A percentile compares a stretch with the other conserved stretches of the same genome.
Evolutionary conservation across 140 eudicot species (phyloP).

Genomic region (Stevia rebaudiana): DNA sequence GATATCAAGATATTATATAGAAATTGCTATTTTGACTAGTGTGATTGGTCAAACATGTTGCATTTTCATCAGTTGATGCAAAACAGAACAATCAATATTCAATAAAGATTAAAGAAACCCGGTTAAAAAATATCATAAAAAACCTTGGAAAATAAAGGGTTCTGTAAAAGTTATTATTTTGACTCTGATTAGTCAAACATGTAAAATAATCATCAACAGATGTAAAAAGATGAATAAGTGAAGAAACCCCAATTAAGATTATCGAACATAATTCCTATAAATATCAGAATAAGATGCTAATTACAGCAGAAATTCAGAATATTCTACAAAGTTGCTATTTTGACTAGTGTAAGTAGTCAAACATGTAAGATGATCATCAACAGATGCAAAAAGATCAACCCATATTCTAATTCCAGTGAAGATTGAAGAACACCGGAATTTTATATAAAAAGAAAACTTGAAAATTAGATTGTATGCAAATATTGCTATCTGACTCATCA

Average conservation of each 20-base stretch:
- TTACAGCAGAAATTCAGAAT: conserved; percentile 12
- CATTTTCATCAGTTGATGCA: conserved; percentile 18
- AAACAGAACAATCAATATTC: conserved; percentile 9
- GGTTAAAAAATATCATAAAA: neutral
- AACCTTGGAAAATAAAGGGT: neutral
- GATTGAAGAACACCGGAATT: conserved; percentile 9
- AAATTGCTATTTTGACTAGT: conserved; percentile 16
- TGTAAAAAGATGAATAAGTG: neutral
- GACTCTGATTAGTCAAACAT: conserved; percentile 18
- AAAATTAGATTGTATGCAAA: neutral
- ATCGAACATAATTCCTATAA: conserved; percentile 9
- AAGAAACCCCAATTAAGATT: neutral
- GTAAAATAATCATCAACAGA: conserved; percentile 8
- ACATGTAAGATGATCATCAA: conserved; percentile 12
- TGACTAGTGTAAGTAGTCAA: conserved; percentile 14
- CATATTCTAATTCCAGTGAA: conserved; percentile 11
- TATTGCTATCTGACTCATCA: neutral
- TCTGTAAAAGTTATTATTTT: conserved; percentile 5
- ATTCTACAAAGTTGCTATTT: conserved; percentile 18
- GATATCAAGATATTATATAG: neutral
- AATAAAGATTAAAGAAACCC: conserved; percentile 6
- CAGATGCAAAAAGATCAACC: conserved; percentile 23
- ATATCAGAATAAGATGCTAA: conserved; percentile 14
- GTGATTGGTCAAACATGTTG: conserved; percentile 21
- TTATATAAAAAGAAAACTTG: neutral